Conservation (phyloP, 768 basidiomycete genomes). For the Asterophora parasitica region DNA sequence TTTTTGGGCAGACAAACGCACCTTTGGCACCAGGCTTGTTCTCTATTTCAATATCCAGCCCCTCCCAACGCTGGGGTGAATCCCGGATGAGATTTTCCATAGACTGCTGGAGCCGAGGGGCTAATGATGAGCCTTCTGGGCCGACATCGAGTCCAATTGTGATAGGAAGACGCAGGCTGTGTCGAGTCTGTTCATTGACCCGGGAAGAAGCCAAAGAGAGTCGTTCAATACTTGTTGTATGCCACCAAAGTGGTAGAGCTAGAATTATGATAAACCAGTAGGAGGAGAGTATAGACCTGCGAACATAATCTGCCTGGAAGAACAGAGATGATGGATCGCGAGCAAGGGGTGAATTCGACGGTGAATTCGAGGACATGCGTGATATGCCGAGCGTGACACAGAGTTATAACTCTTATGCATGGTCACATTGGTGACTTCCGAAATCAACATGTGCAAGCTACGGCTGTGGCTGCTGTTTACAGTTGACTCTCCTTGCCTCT, state of each 20-base stretch:
- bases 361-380: slow-evolving; percentile 12
- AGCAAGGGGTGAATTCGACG: slow-evolving; percentile 17
- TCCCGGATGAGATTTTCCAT: slow-evolving; percentile 22
- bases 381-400: not conserved
- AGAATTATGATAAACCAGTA: slow-evolving; percentile 79
- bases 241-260: slow-evolving; percentile 91
- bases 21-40: slow-evolving; percentile 23
- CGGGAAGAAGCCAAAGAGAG: slow-evolving; percentile 62
- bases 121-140: slow-evolving; percentile 8
- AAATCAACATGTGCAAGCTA: slow-evolving; percentile 27
- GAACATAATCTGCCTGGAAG: slow-evolving; percentile 45
- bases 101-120: slow-evolving; percentile 18
- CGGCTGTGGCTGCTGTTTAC: slow-evolving; percentile 24
- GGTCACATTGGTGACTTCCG: slow-evolving; percentile 7
- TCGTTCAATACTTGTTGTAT: slow-evolving; percentile 84
- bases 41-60: slow-evolving; percentile 34
- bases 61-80: slow-evolving; percentile 34
- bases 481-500: not conserved
- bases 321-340: slow-evolving; percentile 47
- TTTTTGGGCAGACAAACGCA: slow-evolving; percentile 21
- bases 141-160: slow-evolving; percentile 32
- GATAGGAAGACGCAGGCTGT: slow-evolving; percentile 43
- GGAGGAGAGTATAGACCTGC: slow-evolving; percentile 60
- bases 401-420: not conserved
- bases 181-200: slow-evolving; percentile 48